Evolutionary conservation across 352 stramenopile species (phyloP).

Genomic region (Phytophthora pini): DNA sequence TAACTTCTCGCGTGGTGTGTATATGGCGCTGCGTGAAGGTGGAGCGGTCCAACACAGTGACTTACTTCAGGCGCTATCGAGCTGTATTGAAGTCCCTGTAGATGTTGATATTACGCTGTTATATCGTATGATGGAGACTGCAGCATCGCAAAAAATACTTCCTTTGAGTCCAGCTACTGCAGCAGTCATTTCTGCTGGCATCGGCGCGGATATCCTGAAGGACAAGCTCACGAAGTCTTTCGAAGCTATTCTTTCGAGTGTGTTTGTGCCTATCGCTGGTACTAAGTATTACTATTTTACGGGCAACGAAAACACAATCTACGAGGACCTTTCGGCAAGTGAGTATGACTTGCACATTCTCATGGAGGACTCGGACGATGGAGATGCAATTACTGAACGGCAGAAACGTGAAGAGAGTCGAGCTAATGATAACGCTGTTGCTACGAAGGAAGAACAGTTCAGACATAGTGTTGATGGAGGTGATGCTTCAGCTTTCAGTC

Average conservation of each 20-base stretch:
- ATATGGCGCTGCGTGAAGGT: conserved; percentile 79
- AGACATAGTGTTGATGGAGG: conserved; percentile 16
- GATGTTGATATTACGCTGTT: conserved; percentile 90
- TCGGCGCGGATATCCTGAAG: conserved; percentile 59
- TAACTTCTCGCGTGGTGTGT: conserved; percentile 90
- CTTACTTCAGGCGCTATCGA: conserved; percentile 86
- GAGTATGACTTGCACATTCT: conserved; percentile 72
- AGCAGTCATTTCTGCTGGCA: conserved; percentile 49
- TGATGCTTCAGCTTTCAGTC: no score
- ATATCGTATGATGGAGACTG: conserved; percentile 81
- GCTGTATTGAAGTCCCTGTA: conserved; percentile 83
- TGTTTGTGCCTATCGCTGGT: conserved; percentile 69
- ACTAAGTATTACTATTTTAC: conserved; percentile 90
- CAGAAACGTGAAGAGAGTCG: conserved; percentile 18
- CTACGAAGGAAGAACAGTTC: conserved; percentile 9
- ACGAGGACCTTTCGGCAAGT: conserved; percentile 63
- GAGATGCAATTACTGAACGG: conserved; percentile 16
- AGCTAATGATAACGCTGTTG: neutral
- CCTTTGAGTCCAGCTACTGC: conserved; percentile 40
- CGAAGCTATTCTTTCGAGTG: conserved; percentile 62
- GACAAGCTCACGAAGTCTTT: conserved; percentile 76
- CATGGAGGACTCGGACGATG: conserved; percentile 66
- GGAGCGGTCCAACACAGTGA: conserved; percentile 83
- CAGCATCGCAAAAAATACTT: conserved; percentile 31
- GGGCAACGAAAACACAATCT: conserved; percentile 59